phyloP scores from a whole-genome alignment of 257 asterid genomes.

The Fraxinus excelsior region DNA sequence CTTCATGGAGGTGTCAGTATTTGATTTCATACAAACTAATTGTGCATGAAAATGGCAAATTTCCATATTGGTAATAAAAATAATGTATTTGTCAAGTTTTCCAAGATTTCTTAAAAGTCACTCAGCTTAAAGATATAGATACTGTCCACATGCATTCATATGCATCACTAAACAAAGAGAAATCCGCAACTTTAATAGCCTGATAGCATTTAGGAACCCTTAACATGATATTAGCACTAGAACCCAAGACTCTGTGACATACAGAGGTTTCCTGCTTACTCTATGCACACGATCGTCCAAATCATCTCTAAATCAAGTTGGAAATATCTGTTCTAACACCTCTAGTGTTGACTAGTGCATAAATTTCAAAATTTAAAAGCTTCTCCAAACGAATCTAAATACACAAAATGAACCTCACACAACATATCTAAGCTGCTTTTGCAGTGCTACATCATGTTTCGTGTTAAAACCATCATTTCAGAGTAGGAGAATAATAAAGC shows the following conservation, averaged over 20 bases:
- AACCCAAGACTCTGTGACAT: too few species aligned
- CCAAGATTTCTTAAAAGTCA: neutral
- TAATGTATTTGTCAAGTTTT: neutral
- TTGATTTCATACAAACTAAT: neutral
- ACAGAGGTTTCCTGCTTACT: too few species aligned
- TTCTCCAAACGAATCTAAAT: too few species aligned
- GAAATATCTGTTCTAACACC: neutral
- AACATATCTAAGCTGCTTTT: too few species aligned
- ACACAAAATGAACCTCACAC: constrained; percentile 9
- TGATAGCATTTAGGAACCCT: too few species aligned
- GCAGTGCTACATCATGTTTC: too few species aligned
- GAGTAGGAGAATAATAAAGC: neutral
- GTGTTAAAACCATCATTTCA: neutral
- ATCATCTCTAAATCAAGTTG: too few species aligned
- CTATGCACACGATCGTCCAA: too few species aligned
- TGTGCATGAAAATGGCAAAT: neutral
- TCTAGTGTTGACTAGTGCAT: too few species aligned
- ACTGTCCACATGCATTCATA: neutral
- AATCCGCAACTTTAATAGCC: too few species aligned
- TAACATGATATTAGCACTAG: too few species aligned
- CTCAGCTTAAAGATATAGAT: neutral
- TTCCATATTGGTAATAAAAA: neutral
- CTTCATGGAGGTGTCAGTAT: neutral
- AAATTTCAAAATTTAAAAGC: too few species aligned
- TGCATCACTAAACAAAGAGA: neutral